Percentiles rank a stretch among this genome's conserved stretches.
phyloP scores from a whole-genome alignment of 164 flowering plant genomes.

The Kingdonia uniflora region DNA sequence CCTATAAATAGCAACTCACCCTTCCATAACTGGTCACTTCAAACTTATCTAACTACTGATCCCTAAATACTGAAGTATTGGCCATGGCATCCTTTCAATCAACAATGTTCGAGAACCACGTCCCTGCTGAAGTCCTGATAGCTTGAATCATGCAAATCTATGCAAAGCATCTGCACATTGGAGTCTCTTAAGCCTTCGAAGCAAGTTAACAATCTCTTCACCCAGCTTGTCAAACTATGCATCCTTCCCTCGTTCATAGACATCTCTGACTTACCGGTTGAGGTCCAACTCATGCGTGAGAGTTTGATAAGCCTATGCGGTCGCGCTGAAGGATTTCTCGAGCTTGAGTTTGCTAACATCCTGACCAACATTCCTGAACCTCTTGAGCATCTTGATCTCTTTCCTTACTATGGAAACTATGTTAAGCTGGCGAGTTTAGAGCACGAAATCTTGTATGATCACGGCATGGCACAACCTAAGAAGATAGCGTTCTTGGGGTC shows the following conservation, averaged over 20 bases:
- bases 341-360: slow-evolving; percentile 27
- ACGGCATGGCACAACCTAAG: slow-evolving; percentile 26
- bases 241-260: slow-evolving; percentile 31
- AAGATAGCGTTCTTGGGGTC: slow-evolving; percentile 61
- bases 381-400: slow-evolving; percentile 28
- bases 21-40: too few relatives aligned
- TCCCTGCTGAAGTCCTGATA: slow-evolving; percentile 20
- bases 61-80: too few relatives aligned
- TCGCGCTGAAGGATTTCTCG: slow-evolving; percentile 39
- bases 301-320: slow-evolving; percentile 35
- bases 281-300: slow-evolving; percentile 25
- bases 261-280: slow-evolving; percentile 14
- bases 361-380: slow-evolving; percentile 23
- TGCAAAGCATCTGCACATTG: slow-evolving; percentile 27
- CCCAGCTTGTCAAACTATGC: slow-evolving; percentile 35
- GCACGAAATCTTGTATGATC: slow-evolving; percentile 19
- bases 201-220: slow-evolving; percentile 34
- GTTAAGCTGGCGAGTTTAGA: slow-evolving; percentile 36
- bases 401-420: slow-evolving; percentile 50
- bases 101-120: slow-evolving; percentile 6
- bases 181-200: slow-evolving; percentile 39
- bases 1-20: too few relatives aligned
- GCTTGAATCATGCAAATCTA: slow-evolving; percentile 26
- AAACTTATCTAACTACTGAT: too few relatives aligned
- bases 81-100: slow-evolving; percentile 29